These are phyloP conservation scores for Atalantia buxifolia DNA, from an alignment of 345 rosid genomes.

Conservation along the genomic window DNA sequence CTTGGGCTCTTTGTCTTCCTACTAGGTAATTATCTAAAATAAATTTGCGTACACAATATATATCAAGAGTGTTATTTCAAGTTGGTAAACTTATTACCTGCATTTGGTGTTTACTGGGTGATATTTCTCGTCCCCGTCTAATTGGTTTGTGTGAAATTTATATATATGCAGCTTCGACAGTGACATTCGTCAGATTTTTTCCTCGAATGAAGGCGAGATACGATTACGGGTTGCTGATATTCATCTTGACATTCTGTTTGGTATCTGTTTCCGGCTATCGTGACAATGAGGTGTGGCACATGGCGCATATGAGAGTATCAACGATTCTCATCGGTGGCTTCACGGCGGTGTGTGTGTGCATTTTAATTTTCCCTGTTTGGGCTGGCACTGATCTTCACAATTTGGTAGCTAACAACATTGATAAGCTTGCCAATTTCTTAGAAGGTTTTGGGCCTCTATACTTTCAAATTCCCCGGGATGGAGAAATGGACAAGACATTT, in stretches of 20 bases:
- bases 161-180: slow-evolving; percentile 23
- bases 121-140: no score
- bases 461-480: slow-evolving; percentile 10
- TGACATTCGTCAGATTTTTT: slow-evolving; percentile 32
- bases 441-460: slow-evolving; percentile 24
- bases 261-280: slow-evolving; percentile 23
- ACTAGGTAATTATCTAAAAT: slow-evolving; percentile 13
- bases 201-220: slow-evolving; percentile 40
- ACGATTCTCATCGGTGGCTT: slow-evolving; percentile 27
- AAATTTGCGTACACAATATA: no score
- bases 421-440: slow-evolving; percentile 18
- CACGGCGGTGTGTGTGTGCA: neutral
- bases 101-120: no score
- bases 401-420: slow-evolving; percentile 9
- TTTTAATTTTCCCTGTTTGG: slow-evolving; percentile 18
- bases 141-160: no score
- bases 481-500: neutral
- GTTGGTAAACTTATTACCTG: no score
- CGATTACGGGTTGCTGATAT: slow-evolving; percentile 36
- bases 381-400: slow-evolving; percentile 18
- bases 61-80: no score
- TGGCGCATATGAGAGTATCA: slow-evolving; percentile 16
- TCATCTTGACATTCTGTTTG: slow-evolving; percentile 34
- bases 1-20: slow-evolving; percentile 29
- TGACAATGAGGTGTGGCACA: slow-evolving; percentile 3